phyloP scores from a whole-genome alignment of 164 flowering plant genomes.

The Aristolochia fimbriata region DNA sequence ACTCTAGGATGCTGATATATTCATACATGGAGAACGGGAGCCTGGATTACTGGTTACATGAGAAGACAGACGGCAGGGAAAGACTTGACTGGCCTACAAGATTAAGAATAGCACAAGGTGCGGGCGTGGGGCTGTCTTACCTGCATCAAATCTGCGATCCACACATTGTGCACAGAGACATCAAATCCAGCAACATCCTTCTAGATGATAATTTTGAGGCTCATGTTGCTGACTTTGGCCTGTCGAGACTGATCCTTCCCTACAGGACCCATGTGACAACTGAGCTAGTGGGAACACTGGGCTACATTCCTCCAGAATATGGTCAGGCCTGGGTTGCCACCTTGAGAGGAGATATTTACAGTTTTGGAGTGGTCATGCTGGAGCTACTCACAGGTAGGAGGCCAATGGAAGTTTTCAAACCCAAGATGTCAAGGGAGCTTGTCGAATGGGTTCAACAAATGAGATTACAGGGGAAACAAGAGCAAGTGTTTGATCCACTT shows the following conservation, averaged over 20 bases:
- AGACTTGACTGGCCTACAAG: conserved; percentile 21
- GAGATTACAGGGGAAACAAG: conserved; percentile 7
- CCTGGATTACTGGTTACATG: conserved; percentile 11
- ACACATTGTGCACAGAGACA: conserved; percentile 72
- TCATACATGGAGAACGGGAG: conserved; percentile 13
- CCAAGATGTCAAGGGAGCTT: conserved; percentile 9
- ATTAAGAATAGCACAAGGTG: conserved; percentile 39
- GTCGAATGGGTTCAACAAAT: conserved; percentile 11
- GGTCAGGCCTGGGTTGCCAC: conserved; percentile 13
- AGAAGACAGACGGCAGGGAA: conserved; percentile 4
- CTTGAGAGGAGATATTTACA: conserved; percentile 11
- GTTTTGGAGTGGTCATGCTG: conserved; percentile 10
- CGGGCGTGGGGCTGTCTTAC: conserved; percentile 54
- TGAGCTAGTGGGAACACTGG: conserved; percentile 74
- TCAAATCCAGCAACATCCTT: conserved; percentile 34
- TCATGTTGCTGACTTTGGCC: conserved; percentile 27
- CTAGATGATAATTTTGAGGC: conserved; percentile 38
- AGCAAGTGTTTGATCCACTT: conserved; percentile 5
- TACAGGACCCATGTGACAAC: conserved; percentile 69
- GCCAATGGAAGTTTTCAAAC: conserved; percentile 9
- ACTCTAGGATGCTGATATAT: conserved; percentile 4
- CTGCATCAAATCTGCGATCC: conserved; percentile 69
- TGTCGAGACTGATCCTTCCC: conserved; percentile 62
- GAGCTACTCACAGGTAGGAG: conserved; percentile 11
- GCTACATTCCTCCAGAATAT: conserved; percentile 35